Conservation (phyloP, 805 yeast genomes). For the Lachancea lanzarotensis region DNA sequence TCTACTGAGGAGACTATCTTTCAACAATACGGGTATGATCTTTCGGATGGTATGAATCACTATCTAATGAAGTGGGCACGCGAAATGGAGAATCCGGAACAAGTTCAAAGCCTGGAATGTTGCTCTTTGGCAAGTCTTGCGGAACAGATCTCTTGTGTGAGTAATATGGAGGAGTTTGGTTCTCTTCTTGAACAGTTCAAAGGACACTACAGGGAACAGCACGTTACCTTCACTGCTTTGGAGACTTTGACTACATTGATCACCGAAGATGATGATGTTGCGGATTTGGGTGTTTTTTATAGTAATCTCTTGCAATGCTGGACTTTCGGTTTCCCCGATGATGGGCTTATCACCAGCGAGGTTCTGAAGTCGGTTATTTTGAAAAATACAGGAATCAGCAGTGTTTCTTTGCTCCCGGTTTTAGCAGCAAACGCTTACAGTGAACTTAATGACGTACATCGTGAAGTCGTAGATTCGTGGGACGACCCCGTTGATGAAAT, state of each 20-base stretch:
- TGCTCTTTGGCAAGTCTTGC: constrained; percentile 13
- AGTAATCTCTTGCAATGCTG: constrained; percentile 27
- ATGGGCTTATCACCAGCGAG: constrained; percentile 17
- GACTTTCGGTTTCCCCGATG: constrained; percentile 16
- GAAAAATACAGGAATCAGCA: constrained; percentile 14
- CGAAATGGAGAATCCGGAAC: background rate
- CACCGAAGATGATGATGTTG: constrained; percentile 17
- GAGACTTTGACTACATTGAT: constrained; percentile 11
- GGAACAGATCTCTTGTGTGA: constrained; percentile 10
- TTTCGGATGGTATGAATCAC: constrained; percentile 22
- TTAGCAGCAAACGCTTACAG: constrained; percentile 4
- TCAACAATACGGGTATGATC: constrained; percentile 24
- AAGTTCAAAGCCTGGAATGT: background rate
- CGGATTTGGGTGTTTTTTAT: constrained; percentile 19
- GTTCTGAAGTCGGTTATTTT: constrained; percentile 17
- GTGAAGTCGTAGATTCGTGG: constrained; percentile 23
- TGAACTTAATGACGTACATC: constrained; percentile 12
- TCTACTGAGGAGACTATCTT: constrained; percentile 47
- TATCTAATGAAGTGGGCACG: constrained; percentile 11
- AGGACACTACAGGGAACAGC: constrained; percentile 19
- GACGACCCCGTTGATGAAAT: constrained; percentile 8
- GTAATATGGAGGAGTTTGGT: constrained; percentile 20
- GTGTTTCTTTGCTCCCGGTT: constrained; percentile 7
- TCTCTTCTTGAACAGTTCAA: constrained; percentile 26
- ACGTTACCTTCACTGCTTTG: constrained; percentile 18